These are phyloP conservation scores for Fusarium sp. DNA, from an alignment of 2,329 filamentous ascomycete species.

Conservation along the genomic window DNA sequence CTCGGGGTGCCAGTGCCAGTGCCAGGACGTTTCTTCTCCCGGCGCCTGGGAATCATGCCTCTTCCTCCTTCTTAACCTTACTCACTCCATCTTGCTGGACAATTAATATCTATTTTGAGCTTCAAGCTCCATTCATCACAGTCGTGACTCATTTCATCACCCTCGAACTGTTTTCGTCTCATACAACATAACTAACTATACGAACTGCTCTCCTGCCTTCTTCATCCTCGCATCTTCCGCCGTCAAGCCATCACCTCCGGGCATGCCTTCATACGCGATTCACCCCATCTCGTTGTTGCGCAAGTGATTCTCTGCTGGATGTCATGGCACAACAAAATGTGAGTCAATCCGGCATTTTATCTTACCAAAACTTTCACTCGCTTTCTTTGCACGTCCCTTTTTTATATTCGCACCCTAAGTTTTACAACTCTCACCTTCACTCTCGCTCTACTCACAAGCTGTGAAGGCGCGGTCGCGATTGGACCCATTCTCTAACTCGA, in stretches of 20 bases:
- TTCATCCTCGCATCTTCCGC: constrained; percentile 39
- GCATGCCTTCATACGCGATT: constrained; percentile 52
- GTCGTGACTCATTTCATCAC: constrained; percentile 3
- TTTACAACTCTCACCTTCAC: constrained; percentile 19
- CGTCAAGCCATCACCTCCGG: constrained; percentile 47
- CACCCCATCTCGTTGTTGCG: constrained; percentile 52
- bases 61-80: constrained; percentile 54
- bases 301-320: constrained; percentile 52
- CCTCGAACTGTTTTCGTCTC: constrained; percentile 9
- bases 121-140: constrained; percentile 29
- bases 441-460: constrained; percentile 31
- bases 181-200: constrained; percentile 4
- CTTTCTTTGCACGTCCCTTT: constrained; percentile 29
- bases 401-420: constrained; percentile 22
- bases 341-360: constrained; percentile 39
- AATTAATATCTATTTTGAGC: constrained; percentile 46
- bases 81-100: constrained; percentile 50
- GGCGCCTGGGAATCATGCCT: constrained; percentile 54
- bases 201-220: constrained; percentile 20
- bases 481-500: constrained; percentile 40
- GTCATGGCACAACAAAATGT: constrained; percentile 59
- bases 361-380: constrained; percentile 38
- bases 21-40: constrained; percentile 57
- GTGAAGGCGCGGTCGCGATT: constrained; percentile 41
- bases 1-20: constrained; percentile 55